A percentile compares a stretch with the other conserved stretches of the same genome.
These are phyloP conservation scores for Phytophthora foliorum DNA, from an alignment of 352 stramenopile genomes.

Conservation along the genomic window DNA sequence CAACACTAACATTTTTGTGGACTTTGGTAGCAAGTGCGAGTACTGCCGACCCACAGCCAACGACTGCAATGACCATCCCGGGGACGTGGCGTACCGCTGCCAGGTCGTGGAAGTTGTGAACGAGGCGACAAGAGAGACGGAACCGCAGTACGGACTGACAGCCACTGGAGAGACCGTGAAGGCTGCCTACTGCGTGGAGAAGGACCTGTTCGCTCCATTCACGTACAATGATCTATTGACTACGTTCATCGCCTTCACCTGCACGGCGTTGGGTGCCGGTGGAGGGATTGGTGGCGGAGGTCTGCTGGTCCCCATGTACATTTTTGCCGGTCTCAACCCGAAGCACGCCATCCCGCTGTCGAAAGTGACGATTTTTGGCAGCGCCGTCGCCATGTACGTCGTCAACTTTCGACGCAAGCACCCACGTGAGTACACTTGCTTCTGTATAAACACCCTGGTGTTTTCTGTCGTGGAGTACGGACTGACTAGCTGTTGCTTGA, in stretches of 20 bases:
- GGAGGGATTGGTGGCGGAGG: slow-evolving; percentile 94
- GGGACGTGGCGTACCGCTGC: slow-evolving; percentile 66
- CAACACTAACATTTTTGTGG: background rate
- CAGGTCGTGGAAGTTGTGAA: slow-evolving; percentile 45
- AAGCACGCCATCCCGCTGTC: slow-evolving; percentile 98
- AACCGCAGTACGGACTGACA: slow-evolving; percentile 38
- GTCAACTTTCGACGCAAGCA: slow-evolving; percentile 95
- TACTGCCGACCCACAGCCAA: slow-evolving; percentile 57
- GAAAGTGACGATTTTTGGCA: slow-evolving; percentile 97
- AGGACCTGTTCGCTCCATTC: slow-evolving; percentile 80
- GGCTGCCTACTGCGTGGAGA: slow-evolving; percentile 80
- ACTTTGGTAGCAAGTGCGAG: slow-evolving; percentile 56
- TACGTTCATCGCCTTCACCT: slow-evolving; percentile 73
- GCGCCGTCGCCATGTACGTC: slow-evolving; percentile 94
- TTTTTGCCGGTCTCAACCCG: slow-evolving; percentile 90
- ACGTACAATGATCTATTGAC: slow-evolving; percentile 67
- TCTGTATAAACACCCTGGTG: no score
- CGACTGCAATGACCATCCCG: slow-evolving; percentile 59
- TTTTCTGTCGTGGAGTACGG: no score
- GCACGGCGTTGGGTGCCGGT: slow-evolving; percentile 89
- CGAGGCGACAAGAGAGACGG: slow-evolving; percentile 38
- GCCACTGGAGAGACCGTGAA: slow-evolving; percentile 39
- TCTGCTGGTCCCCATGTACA: slow-evolving; percentile 97
- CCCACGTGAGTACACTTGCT: slow-evolving; percentile 59
- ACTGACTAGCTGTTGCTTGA: background rate